Conservation (phyloP, 306 rosid genomes). For the Cucurbita pepo region DNA sequence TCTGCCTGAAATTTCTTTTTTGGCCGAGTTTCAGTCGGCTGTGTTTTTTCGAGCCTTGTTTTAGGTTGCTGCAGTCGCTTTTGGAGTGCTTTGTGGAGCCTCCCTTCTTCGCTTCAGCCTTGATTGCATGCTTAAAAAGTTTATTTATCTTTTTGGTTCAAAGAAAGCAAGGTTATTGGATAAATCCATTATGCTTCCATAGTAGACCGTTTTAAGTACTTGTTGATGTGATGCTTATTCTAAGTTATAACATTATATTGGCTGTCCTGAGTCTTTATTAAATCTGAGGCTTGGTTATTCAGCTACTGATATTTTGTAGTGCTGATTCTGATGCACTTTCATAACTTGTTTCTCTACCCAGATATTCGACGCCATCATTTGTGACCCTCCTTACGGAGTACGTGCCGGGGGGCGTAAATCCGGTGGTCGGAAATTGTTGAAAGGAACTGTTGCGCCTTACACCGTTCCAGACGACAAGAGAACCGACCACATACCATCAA, state of each 20-base stretch:
- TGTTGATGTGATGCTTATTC: neutral
- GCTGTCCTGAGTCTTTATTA: neutral
- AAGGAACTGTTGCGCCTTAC: conserved; percentile 65
- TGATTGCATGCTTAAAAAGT: neutral
- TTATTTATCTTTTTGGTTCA: neutral
- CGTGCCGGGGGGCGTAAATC: conserved; percentile 99
- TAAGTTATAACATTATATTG: neutral
- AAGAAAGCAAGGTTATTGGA: neutral
- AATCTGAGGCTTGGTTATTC: too few relatives aligned
- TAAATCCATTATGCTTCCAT: neutral
- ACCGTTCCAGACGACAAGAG: conserved; percentile 82
- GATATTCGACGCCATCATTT: conserved; percentile 83
- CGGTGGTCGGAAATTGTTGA: conserved; percentile 85
- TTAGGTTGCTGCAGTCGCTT: too few relatives aligned
- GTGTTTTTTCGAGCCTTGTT: too few relatives aligned
- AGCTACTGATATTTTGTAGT: too few relatives aligned
- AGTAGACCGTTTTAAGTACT: neutral
- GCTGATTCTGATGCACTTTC: neutral
- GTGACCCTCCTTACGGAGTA: conserved; percentile 99
- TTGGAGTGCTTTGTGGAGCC: neutral
- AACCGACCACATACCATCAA: conserved; percentile 83
- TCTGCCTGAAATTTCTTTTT: neutral
- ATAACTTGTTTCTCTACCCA: conserved; percentile 13
- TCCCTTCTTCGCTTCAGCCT: neutral
- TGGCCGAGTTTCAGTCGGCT: too few relatives aligned